A percentile compares a stretch with the other conserved stretches of the same genome.
phyloP scores from a whole-genome alignment of 2,329 filamentous ascomycete genomes.

The Ophiosphaerella narmari region DNA sequence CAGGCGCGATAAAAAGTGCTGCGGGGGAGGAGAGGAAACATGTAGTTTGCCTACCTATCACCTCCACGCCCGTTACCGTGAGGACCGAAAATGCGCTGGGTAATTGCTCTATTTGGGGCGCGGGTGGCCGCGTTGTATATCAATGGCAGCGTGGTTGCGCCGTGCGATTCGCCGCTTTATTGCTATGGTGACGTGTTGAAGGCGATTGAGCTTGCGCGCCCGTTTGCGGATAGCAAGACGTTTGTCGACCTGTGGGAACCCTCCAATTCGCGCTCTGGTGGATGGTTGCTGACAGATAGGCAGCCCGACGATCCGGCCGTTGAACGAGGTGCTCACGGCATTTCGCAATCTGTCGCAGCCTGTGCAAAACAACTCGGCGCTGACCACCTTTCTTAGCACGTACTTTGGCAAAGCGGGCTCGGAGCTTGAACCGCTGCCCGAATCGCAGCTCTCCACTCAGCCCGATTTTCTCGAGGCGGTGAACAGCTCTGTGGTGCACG shows the following conservation, averaged over 20 bases:
- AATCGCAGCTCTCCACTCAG: constrained; percentile 58
- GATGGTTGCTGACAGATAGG: neutral
- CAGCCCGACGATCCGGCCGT: constrained; percentile 64
- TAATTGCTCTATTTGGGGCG: constrained; percentile 12
- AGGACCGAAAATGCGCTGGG: constrained; percentile 13
- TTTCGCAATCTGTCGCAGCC: constrained; percentile 65
- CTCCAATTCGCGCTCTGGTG: neutral
- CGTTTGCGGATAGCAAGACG: constrained; percentile 71
- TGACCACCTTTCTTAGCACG: constrained; percentile 64
- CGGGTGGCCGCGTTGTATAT: constrained; percentile 56
- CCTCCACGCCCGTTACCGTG: neutral
- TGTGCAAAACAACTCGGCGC: constrained; percentile 65
- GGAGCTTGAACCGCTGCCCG: constrained; percentile 62
- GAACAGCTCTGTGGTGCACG: constrained; percentile 61
- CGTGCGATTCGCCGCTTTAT: constrained; percentile 70
- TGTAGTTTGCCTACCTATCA: no score
- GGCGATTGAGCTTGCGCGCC: constrained; percentile 65
- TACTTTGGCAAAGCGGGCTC: constrained; percentile 68
- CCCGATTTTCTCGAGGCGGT: constrained; percentile 62
- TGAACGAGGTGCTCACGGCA: constrained; percentile 65
- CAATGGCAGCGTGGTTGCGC: constrained; percentile 65
- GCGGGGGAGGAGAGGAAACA: no score
- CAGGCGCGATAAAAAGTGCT: no score
- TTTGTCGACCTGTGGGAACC: constrained; percentile 61
- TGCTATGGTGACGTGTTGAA: constrained; percentile 68